A percentile compares a stretch with the other conserved stretches of the same genome.
phyloP scores from a whole-genome alignment of 345 rosid species.

The Salix brachista region DNA sequence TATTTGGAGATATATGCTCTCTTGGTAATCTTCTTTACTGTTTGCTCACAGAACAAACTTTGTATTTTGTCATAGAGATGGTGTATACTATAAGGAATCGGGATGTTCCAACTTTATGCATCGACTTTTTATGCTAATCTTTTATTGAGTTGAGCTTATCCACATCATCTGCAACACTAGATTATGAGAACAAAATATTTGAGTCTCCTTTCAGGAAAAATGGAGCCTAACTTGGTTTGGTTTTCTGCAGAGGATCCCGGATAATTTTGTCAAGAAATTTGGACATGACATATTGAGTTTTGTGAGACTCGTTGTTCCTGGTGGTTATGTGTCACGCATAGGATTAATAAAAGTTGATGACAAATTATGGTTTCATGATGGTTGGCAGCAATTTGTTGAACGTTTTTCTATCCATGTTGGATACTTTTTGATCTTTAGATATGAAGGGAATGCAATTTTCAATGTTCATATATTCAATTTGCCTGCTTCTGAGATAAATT shows the following conservation, averaged over 20 bases:
- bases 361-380: slow-evolving; percentile 74
- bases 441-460: slow-evolving; percentile 75
- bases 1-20: background rate
- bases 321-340: slow-evolving; percentile 66
- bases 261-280: slow-evolving; percentile 65
- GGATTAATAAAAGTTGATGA: slow-evolving; percentile 66
- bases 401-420: slow-evolving; percentile 68
- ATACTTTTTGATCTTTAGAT: slow-evolving; percentile 74
- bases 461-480: slow-evolving; percentile 71
- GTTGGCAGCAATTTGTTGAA: slow-evolving; percentile 83
- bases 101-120: background rate
- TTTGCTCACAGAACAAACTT: background rate
- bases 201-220: background rate
- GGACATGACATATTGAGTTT: slow-evolving; percentile 64
- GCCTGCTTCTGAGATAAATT: slow-evolving; percentile 62
- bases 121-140: background rate
- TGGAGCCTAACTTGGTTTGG: slow-evolving; percentile 10
- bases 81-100: background rate
- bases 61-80: background rate
- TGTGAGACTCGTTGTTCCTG: slow-evolving; percentile 72
- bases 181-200: background rate
- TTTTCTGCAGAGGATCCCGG: slow-evolving; percentile 79
- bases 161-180: background rate
- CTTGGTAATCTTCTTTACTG: background rate
- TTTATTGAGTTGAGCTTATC: background rate